Percentiles rank a stretch among this genome's conserved stretches.
phyloP scores from a whole-genome alignment of 768 basidiomycete species.

The Tylopilus plumbeoviolaceoides region DNA sequence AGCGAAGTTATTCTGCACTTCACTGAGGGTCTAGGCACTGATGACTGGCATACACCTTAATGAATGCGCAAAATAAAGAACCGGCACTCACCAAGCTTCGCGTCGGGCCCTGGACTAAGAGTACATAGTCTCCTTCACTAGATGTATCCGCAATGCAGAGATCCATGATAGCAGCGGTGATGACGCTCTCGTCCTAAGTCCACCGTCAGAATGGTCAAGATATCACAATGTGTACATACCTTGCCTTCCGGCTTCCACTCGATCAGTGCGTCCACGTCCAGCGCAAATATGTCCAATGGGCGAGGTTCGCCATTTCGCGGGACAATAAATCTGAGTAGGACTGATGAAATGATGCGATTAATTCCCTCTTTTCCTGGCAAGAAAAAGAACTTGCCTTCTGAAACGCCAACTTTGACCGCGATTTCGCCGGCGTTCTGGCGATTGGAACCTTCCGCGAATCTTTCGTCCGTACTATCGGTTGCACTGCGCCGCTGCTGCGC shows the following conservation, averaged over 20 bases:
- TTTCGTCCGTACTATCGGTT: constrained; percentile 43
- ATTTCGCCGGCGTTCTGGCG: constrained; percentile 35
- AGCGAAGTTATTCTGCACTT: constrained; percentile 68
- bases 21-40: constrained; percentile 46
- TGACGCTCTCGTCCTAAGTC: constrained; percentile 61
- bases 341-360: constrained; percentile 17
- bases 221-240: constrained; percentile 36
- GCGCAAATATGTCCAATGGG: constrained; percentile 56
- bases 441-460: constrained; percentile 27
- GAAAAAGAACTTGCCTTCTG: constrained; percentile 35
- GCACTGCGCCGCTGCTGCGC: constrained; percentile 34
- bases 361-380: background rate
- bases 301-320: constrained; percentile 40
- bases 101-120: constrained; percentile 55
- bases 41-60: constrained; percentile 33
- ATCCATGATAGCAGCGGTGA: constrained; percentile 63
- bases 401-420: constrained; percentile 46
- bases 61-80: background rate
- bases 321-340: constrained; percentile 43
- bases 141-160: constrained; percentile 50
- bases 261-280: constrained; percentile 58
- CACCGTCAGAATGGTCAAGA: constrained; percentile 4
- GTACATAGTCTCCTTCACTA: constrained; percentile 27
- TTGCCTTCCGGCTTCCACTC: constrained; percentile 70
- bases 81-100: constrained; percentile 51